phyloP scores from a whole-genome alignment of 768 basidiomycete species.

The Lentinula guzmanii region DNA sequence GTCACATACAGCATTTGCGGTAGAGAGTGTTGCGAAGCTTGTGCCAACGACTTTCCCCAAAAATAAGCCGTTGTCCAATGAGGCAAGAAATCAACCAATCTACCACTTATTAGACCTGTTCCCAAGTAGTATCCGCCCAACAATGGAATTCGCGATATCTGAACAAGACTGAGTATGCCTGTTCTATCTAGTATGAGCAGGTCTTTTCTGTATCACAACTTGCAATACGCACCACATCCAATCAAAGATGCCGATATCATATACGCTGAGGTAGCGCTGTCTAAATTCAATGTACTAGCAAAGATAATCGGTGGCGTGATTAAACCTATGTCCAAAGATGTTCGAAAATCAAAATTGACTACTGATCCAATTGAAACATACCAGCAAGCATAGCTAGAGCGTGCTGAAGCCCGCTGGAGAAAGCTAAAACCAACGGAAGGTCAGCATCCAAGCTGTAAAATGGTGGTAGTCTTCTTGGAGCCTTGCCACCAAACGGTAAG shows the following conservation, averaged over 20 bases:
- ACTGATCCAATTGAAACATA: not conserved
- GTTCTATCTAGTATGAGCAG: not conserved
- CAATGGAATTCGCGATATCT: constrained; percentile 67
- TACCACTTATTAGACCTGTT: constrained; percentile 56
- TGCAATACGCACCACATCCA: constrained; percentile 51
- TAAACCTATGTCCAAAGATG: constrained; percentile 32
- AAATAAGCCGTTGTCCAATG: not conserved
- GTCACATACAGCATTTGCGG: constrained; percentile 50
- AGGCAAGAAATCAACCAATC: not conserved
- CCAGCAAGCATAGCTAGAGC: constrained; percentile 73
- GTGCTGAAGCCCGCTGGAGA: constrained; percentile 70
- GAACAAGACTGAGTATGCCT: constrained; percentile 73
- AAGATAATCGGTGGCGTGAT: constrained; percentile 85
- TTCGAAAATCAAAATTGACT: not conserved
- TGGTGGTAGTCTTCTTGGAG: constrained; percentile 41
- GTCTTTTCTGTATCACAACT: not conserved
- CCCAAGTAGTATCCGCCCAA: constrained; percentile 64
- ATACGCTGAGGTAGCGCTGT: constrained; percentile 56
- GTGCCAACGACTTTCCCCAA: constrained; percentile 64
- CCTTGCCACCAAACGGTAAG: constrained; percentile 48
- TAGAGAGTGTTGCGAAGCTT: constrained; percentile 73
- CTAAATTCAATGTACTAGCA: constrained; percentile 54
- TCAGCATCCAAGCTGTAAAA: constrained; percentile 74
- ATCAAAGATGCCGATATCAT: constrained; percentile 81
- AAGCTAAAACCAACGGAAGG: constrained; percentile 66